Percentiles rank a stretch among this genome's conserved stretches.
Conservation (phyloP, 257 asterid genomes). For the Prunella vulgaris region DNA sequence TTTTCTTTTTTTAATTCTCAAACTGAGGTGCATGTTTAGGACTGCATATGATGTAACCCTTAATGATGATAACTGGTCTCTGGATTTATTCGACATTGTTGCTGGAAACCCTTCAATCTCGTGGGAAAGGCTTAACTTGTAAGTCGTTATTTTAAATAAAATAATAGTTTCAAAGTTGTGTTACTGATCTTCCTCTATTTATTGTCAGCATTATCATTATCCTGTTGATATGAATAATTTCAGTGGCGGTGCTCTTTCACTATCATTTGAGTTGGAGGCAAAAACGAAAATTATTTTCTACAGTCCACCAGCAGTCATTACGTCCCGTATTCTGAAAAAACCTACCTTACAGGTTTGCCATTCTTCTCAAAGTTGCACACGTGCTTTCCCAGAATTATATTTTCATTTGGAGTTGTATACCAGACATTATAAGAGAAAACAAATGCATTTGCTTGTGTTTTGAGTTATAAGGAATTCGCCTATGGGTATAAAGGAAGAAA, state of each 20-base stretch:
- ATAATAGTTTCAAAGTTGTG: not conserved
- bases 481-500: not conserved
- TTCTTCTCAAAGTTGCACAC: conserved; percentile 1
- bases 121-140: conserved; percentile 95
- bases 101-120: conserved; percentile 79
- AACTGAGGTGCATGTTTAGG: conserved; percentile 38
- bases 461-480: not conserved
- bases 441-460: not conserved
- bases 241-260: conserved; percentile 74
- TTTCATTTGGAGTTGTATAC: conserved; percentile 67
- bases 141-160: conserved; percentile 31
- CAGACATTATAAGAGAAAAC: conserved; percentile 42
- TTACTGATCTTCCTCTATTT: not conserved
- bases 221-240: conserved; percentile 20
- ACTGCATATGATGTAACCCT: conserved; percentile 88
- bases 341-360: conserved; percentile 72
- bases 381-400: not conserved
- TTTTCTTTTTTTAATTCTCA: not conserved
- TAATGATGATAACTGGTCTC: conserved; percentile 73
- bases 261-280: conserved; percentile 86
- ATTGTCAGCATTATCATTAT: conserved; percentile 12
- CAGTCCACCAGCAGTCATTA: conserved; percentile 74
- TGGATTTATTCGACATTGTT: conserved; percentile 51
- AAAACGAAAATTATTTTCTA: conserved; percentile 54
- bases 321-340: conserved; percentile 81